Evolutionary conservation across 1,284 basidiomycete genomes (phyloP).

Genomic region (Apiotrichum domesticum): DNA sequence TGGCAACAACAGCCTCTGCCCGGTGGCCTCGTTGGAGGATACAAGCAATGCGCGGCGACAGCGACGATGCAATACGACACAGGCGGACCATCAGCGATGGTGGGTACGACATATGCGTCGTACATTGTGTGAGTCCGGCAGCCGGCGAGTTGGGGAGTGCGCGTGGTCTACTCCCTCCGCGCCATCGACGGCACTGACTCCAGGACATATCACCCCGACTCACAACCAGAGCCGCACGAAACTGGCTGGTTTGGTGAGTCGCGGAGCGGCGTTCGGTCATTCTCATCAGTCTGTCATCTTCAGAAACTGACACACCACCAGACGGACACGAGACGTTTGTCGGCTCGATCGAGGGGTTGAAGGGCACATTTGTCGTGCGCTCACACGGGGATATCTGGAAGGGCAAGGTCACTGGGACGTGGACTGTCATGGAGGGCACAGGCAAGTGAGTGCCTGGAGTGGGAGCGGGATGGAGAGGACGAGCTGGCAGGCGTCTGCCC

Average conservation of each 20-base stretch:
- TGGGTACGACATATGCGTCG: neutral
- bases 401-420: neutral
- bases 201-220: neutral
- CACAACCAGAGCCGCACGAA: neutral
- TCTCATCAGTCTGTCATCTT: no score
- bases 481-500: no score
- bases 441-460: neutral
- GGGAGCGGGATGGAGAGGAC: no score
- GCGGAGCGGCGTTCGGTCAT: neutral
- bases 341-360: neutral
- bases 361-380: neutral
- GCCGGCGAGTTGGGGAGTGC: no score
- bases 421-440: neutral
- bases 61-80: neutral
- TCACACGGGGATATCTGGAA: neutral
- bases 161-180: no score
- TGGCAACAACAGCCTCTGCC: neutral
- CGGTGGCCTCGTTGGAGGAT: neutral
- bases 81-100: neutral
- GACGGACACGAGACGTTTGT: slow-evolving; percentile 1
- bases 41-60: neutral
- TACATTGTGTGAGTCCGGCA: neutral
- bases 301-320: neutral
- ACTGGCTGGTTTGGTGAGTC: slow-evolving; percentile 1
- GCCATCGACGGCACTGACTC: neutral